Evolutionary conservation across 257 asterid genomes (phyloP), one percentile per base, ranked within the genome.

Genomic region (Jacaranda mimosifolia): DNA sequence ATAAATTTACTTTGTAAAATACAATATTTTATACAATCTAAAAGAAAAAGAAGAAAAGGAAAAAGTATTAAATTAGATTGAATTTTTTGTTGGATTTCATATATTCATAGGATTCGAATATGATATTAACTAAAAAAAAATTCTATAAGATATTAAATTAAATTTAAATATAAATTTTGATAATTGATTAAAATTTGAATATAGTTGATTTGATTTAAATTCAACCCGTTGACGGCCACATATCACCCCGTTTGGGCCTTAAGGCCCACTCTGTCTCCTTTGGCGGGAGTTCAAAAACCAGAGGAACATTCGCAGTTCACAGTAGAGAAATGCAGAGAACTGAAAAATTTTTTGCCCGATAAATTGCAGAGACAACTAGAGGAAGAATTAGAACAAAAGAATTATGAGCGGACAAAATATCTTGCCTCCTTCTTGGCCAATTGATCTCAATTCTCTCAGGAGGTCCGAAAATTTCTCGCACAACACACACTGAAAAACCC

Each of bases 271-370:
- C 46, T 10, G 32, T 18, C 70, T 5, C 67, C 67, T 18, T 72
- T 72, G 82, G 85, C 82, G 82, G 85, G 85, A 77, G 71, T 65
- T 77, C 68, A 26, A 38, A 81, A 46, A 70, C 1, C 6, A 40
- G 17, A 19, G 12, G 35, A 17, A 14, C 36, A 42, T 26, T 26
- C 32, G 32, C 32, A 7, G 59, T 13, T 4, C 8, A 13, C 26
- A 15, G 40, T 8, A 3, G 40, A 65, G 10, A 43, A 38, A n/a
- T 14, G 12, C 67, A 73, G 14, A 67, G 36, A 48, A 40, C 58
- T 15, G 39, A 14, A 42, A 59, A 35, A 15, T n/a, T 43, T 17
- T 12, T 1, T 17, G 8, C 38, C 11, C 7, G 72, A 14, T 32
- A 55, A 75, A 52, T 45, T 46, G 77, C 69, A 19, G 53, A 74